Conservation (phyloP, 1,284 basidiomycete genomes). For the Thecaphora thlaspeos region DNA sequence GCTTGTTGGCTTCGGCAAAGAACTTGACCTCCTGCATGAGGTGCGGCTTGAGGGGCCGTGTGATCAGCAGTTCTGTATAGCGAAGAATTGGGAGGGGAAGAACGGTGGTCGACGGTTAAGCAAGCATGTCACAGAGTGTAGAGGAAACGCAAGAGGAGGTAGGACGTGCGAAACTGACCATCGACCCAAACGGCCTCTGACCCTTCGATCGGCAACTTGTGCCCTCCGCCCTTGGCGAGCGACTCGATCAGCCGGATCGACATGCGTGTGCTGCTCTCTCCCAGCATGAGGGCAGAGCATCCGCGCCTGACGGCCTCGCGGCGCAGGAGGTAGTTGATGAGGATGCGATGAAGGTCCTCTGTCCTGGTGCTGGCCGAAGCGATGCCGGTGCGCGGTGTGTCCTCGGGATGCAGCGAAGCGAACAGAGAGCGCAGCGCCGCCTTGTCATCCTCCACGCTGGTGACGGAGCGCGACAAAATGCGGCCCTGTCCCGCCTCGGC, state of each 20-base stretch:
- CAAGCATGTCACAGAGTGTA: no score
- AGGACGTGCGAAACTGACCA: neutral
- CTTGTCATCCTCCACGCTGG: constrained; percentile 3
- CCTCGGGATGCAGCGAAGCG: constrained; percentile 18
- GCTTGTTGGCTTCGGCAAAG: constrained; percentile 20
- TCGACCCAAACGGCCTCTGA: constrained; percentile 38
- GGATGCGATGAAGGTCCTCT: constrained; percentile 44
- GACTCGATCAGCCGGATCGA: constrained; percentile 45
- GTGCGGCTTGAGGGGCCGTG: constrained; percentile 35
- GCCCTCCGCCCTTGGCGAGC: constrained; percentile 46
- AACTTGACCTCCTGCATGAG: constrained; percentile 36
- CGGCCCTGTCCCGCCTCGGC: neutral
- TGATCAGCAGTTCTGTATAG: constrained; percentile 5
- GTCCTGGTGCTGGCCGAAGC: constrained; percentile 40
- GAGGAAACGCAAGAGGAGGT: no score
- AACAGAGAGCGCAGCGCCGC: constrained; percentile 25
- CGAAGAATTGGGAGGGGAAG: neutral
- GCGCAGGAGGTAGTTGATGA: constrained; percentile 29
- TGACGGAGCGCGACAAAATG: neutral
- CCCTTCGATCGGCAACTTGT: constrained; percentile 46
- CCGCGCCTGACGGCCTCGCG: constrained; percentile 20
- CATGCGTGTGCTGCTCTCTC: constrained; percentile 33
- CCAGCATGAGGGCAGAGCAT: constrained; percentile 40
- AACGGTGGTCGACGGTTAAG: no score
- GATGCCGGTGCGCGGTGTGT: constrained; percentile 25